Conservation (phyloP, 495 filamentous ascomycete genomes). For the Neurospora sp. region DNA sequence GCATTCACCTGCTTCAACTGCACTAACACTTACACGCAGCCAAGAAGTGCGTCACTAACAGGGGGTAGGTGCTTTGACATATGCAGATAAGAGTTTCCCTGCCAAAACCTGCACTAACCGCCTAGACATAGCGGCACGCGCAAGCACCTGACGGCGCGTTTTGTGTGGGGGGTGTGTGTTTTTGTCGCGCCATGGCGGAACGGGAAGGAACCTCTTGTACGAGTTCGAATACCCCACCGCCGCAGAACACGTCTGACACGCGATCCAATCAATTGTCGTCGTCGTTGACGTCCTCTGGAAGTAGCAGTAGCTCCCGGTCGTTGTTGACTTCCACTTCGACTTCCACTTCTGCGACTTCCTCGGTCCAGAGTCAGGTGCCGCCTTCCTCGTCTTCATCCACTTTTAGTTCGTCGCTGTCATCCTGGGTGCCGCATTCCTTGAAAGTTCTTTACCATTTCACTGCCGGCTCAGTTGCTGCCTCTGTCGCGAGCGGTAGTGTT, state of each 20-base stretch:
- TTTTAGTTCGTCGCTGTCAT: background rate
- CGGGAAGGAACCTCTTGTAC: background rate
- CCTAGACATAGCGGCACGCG: background rate
- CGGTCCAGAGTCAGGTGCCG: background rate
- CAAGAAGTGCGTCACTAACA: background rate
- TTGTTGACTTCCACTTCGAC: background rate
- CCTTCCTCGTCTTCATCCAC: background rate
- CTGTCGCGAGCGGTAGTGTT: background rate
- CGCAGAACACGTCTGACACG: background rate
- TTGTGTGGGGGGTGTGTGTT: background rate
- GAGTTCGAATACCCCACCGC: background rate
- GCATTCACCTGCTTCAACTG: background rate
- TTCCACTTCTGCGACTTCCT: background rate
- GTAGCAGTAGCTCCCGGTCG: background rate
- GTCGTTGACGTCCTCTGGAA: background rate
- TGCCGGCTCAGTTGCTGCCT: background rate
- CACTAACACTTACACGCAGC: background rate
- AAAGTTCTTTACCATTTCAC: slow-evolving; percentile 9
- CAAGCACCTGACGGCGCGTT: slow-evolving; percentile 21
- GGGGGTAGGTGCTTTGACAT: background rate
- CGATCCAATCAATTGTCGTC: background rate
- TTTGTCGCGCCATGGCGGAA: background rate
- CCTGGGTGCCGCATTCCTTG: background rate
- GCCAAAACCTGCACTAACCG: background rate
- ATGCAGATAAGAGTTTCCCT: background rate